These are phyloP conservation scores for Remersonia thermophila DNA, from an alignment of 2,329 filamentous ascomycete genomes.

Conservation along the genomic window DNA sequence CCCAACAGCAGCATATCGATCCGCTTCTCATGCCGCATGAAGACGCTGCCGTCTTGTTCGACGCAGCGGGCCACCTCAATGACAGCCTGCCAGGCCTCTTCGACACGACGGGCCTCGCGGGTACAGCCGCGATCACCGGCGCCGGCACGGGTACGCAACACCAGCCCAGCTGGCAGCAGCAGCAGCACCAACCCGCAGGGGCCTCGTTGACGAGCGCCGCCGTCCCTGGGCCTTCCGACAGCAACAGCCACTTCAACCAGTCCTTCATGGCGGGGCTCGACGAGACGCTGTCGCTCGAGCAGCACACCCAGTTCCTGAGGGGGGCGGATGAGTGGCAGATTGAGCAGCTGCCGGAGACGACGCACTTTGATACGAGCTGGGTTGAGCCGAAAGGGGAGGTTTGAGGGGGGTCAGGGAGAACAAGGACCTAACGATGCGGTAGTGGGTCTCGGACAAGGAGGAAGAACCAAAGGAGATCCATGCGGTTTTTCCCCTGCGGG, in stretches of 20 bases:
- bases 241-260: conserved; percentile 15
- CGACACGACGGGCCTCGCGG: conserved; percentile 5
- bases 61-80: conserved; percentile 12
- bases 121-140: neutral
- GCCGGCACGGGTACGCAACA: too few relatives aligned
- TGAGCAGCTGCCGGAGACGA: conserved; percentile 13
- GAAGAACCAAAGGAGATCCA: too few relatives aligned
- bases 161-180: too few relatives aligned
- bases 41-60: conserved; percentile 11
- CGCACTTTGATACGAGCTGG: conserved; percentile 19
- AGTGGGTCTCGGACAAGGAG: too few relatives aligned
- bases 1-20: conserved; percentile 20
- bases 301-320: conserved; percentile 12
- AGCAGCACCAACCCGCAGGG: too few relatives aligned
- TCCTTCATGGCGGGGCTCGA: conserved; percentile 17
- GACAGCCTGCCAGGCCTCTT: conserved; percentile 5
- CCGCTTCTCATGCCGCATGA: conserved; percentile 18
- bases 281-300: conserved; percentile 18
- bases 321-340: conserved; percentile 20
- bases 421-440: too few relatives aligned
- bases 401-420: neutral
- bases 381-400: conserved; percentile 11
- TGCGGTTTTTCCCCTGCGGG: too few relatives aligned
- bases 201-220: too few relatives aligned
- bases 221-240: neutral